Percentiles rank a stretch among this genome's conserved stretches.
phyloP scores from a whole-genome alignment of 1,284 basidiomycete genomes.

The Fomitopsis pinicola region DNA sequence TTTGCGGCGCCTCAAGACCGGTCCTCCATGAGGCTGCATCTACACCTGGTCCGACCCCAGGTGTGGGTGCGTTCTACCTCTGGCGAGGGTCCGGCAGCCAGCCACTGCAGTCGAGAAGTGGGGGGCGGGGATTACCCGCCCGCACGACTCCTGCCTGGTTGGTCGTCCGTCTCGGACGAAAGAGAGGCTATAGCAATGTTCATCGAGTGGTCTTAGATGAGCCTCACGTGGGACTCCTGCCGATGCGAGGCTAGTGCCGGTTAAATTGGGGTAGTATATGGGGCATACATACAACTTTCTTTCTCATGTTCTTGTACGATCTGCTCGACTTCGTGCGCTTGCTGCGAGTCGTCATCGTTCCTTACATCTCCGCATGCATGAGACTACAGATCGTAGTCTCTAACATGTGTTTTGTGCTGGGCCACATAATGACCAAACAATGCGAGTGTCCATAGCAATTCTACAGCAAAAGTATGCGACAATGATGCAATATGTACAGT shows the following conservation, averaged over 20 bases:
- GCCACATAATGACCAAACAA: not conserved
- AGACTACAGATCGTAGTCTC: not conserved
- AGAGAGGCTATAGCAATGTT: constrained; percentile 16
- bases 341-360: no score
- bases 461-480: not conserved
- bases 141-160: constrained; percentile 17
- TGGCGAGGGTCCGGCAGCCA: constrained; percentile 12
- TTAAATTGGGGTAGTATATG: constrained; percentile 64
- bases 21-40: constrained; percentile 5
- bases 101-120: constrained; percentile 9
- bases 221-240: constrained; percentile 73
- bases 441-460: not conserved
- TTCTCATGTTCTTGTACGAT: not conserved
- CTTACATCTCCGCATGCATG: no score
- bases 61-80: constrained; percentile 4
- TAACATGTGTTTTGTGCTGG: no score
- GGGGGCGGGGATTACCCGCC: constrained; percentile 14
- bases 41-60: constrained; percentile 3
- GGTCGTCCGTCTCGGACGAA: constrained; percentile 4
- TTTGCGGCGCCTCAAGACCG: constrained; percentile 3
- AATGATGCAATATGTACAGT: not conserved
- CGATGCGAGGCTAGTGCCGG: constrained; percentile 65
- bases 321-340: not conserved
- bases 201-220: constrained; percentile 30
- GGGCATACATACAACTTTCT: constrained; percentile 45